Percentiles rank a stretch among this genome's conserved stretches.
Conservation (phyloP, 2,329 filamentous ascomycete genomes). For the Pseudogymnoascus sp. region DNA sequence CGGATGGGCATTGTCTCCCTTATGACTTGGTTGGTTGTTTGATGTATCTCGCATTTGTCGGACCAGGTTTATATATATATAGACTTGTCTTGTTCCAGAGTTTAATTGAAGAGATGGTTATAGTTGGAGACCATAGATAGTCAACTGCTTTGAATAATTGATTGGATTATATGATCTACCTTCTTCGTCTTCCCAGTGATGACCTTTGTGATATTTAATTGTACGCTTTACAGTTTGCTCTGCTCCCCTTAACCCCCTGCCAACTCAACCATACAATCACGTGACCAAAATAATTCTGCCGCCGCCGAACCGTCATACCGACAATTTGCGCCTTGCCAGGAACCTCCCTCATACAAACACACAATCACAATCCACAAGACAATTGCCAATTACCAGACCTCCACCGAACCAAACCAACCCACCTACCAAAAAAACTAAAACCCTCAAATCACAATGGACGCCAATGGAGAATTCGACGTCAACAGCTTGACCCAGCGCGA, state of each 20-base stretch:
- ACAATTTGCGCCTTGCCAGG: neutral
- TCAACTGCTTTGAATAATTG: slow-evolving; percentile 6
- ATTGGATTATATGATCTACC: neutral
- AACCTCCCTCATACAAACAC: neutral
- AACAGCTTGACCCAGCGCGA: slow-evolving; percentile 72
- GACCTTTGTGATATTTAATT: neutral
- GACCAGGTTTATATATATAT: neutral
- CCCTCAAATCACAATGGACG: neutral
- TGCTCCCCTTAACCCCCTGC: neutral
- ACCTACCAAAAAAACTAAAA: slow-evolving; percentile 22
- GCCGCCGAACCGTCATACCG: neutral
- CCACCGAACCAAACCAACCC: slow-evolving; percentile 26
- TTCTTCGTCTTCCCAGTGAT: neutral
- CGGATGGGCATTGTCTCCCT: neutral
- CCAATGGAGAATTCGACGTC: slow-evolving; percentile 48
- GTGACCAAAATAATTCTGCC: neutral
- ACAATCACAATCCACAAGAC: neutral
- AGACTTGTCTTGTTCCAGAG: neutral
- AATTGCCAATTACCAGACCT: too few relatives aligned
- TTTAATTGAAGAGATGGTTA: neutral
- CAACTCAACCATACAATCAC: neutral
- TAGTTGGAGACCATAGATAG: neutral
- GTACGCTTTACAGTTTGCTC: neutral
- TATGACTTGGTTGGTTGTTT: neutral
- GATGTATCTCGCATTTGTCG: neutral